Base-by-base conservation (phyloP, 345 rosid genomes). In the Durio zibethinus region DNA sequence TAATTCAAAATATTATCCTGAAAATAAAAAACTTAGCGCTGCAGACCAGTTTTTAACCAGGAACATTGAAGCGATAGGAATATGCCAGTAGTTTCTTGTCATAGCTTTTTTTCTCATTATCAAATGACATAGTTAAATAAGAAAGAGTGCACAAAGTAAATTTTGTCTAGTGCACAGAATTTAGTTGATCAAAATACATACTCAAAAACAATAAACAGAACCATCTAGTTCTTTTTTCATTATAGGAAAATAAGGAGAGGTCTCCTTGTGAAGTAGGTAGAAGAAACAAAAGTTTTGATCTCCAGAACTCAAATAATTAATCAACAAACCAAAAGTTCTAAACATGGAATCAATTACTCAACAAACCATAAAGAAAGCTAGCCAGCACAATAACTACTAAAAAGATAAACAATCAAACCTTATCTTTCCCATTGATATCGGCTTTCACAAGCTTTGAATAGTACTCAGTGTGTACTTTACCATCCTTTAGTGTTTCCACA, bases 371-470 rank as follows among this genome's bases (percentile, higher is more conserved):
- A 25, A 57, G 62, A 57, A 25, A 57, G 15, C 10, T 10, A 38
- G 33, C 27, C n/a, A 43, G 15, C 31, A 56, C 31, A 35, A 67
- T 45, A 48, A 82, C 18, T 12, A 42, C 15, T 11, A 31, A 47
- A 61, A 42, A 18, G 50, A 72, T 25, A 16, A 38, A 31, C 7
- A 59, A 62, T 35, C 50, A 10, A 80, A 95, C 99, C 98, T 92
- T 92, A 80, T 95, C 99, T 86, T 95, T 95, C 68, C 99, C 99
- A 85, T 81, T 92, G 85, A 95, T 88, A 82, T 93, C 99, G 52
- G 89, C 99, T 81, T 95, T 95, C 84, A 95, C 99, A 69, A 95
- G 98, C 83, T 95, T 95, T 27, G 99, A 95, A 83, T 84, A 92
- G 78, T 83, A 95, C 57, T 93, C 97, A 23, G 84, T 92, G 18